Evolutionary conservation across 441 rosid genomes (phyloP), one percentile per base, ranked within the genome.

Genomic region (Pelargonium fulgidum): DNA sequence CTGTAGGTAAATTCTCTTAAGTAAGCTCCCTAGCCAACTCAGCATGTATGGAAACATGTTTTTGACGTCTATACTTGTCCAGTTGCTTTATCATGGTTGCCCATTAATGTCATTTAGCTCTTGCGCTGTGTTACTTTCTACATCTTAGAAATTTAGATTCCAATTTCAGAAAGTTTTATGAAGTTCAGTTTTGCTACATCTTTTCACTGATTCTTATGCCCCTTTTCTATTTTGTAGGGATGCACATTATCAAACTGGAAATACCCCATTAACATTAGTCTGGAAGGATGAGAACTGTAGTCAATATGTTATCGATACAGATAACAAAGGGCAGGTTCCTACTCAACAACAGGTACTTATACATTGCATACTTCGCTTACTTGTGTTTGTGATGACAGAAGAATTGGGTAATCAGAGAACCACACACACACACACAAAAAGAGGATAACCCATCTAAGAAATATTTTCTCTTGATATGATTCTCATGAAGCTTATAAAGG

Each of bases 271-370:
- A 17, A 90, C 86, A 59, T 80, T 94, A 79, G 91, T 92, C 26
- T 94, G 99, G 99, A 94, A 94, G 79, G 99, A 94, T 73, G 96
- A 85, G 75, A 85, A 82, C 24, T 94, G 97, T 73, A 92, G 98
- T 80, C 94, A 86, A 75, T 94, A 87, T 80, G 97, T 92, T 74
- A 87, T 94, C 50, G 99, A 94, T 81, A 92, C 99, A 3, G 99
- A 94, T 62, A 83, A 79, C 80, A 86, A 89, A 74, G 99, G 99
- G 58, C 81, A 90, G 73, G 75, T 92, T 75, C 93, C 83, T 19
- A 83, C 73, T 72, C 85, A 87, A 72, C 99, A 94, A 71, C 92
- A 81, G 91, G 97, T 89, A 76, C 65, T 77, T 56, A 41, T 3
- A 70, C 20, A 48, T 44, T 24, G 26, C 73, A 62, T 56, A 45